Percentiles rank a stretch among this genome's conserved stretches.
These are phyloP conservation scores for Podaxis sp. DNA, from an alignment of 768 basidiomycete genomes.

Conservation along the genomic window DNA sequence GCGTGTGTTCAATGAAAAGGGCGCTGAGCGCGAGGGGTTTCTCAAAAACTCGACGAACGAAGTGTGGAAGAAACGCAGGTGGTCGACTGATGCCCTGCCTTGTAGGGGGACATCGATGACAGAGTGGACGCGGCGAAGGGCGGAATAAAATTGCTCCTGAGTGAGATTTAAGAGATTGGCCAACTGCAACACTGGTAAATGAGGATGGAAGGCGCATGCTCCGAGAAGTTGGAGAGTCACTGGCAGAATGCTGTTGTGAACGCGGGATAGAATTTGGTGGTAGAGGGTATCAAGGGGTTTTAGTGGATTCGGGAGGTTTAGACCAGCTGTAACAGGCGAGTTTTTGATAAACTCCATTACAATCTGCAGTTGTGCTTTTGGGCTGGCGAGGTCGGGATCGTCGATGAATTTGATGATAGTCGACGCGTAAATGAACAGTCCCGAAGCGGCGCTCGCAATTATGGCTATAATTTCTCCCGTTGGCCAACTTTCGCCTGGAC, in stretches of 20 bases:
- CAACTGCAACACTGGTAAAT: not conserved
- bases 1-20: not conserved
- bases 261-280: not conserved
- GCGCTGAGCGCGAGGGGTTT: not conserved
- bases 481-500: not conserved
- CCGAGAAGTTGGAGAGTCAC: not conserved
- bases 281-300: not conserved
- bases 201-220: not conserved
- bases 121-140: not conserved
- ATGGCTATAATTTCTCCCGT: not conserved
- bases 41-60: not conserved
- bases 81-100: not conserved
- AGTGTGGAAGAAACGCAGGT: not conserved
- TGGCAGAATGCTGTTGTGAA: not conserved
- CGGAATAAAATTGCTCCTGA: not conserved
- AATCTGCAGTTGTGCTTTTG: not conserved
- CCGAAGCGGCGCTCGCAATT: not conserved
- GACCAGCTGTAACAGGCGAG: not conserved
- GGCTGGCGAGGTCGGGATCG: not conserved
- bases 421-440: not conserved
- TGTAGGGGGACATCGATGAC: not conserved
- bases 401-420: not conserved
- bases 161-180: not conserved
- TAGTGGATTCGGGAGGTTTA: not conserved
- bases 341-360: not conserved